Evolutionary conservation across 768 basidiomycete genomes (phyloP).

Genomic region (Trametes gibbosa): DNA sequence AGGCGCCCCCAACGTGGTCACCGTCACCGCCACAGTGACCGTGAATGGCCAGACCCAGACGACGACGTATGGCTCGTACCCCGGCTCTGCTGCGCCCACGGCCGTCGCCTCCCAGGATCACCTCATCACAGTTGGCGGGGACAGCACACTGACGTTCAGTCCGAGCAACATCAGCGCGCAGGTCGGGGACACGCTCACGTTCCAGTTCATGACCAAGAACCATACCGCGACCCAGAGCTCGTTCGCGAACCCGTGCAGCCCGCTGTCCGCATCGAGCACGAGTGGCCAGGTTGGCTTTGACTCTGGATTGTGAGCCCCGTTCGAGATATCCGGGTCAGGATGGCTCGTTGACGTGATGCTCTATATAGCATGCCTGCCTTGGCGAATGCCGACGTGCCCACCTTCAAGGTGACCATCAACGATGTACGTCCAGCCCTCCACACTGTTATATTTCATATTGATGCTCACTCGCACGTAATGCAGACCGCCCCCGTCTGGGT

Average conservation of each 20-base stretch:
- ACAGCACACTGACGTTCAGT: conserved; percentile 26
- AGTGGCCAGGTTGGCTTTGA: conserved; percentile 42
- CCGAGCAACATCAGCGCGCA: conserved; percentile 36
- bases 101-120: conserved; percentile 38
- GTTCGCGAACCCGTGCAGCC: conserved; percentile 35
- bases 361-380: conserved; percentile 44
- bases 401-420: conserved; percentile 51
- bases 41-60: conserved; percentile 24
- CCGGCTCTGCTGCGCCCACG: conserved; percentile 32
- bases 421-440: conserved; percentile 37
- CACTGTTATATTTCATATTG: neutral
- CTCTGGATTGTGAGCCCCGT: conserved; percentile 34
- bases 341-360: too few species aligned
- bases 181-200: conserved; percentile 39
- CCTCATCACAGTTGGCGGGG: conserved; percentile 29
- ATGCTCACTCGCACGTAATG: neutral
- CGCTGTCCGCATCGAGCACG: conserved; percentile 42
- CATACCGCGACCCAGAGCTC: conserved; percentile 38
- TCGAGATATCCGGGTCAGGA: too few species aligned
- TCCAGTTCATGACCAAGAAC: conserved; percentile 41
- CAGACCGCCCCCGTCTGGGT: conserved; percentile 56
- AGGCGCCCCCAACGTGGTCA: conserved; percentile 30
- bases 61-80: conserved; percentile 35
- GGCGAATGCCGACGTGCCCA: conserved; percentile 46
- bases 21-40: conserved; percentile 41